Percentiles rank a stretch among this genome's conserved stretches.
Conservation (phyloP, 108 stramenopile genomes). For the Nitzschia palea region DNA sequence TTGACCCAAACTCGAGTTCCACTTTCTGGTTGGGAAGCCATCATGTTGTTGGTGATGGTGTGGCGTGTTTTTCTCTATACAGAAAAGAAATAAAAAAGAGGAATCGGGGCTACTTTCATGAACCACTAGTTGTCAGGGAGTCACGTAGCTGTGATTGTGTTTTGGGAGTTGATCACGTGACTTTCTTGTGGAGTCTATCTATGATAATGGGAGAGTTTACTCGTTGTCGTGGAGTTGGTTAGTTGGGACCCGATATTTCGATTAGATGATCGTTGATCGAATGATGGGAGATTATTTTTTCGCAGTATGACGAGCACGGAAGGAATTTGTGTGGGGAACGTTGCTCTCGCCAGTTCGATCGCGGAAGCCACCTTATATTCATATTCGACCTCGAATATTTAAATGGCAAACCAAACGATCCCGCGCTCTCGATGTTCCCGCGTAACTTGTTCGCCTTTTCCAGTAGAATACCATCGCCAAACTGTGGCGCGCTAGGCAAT, state of each 20-base stretch:
- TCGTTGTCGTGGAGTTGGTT: too few relatives aligned
- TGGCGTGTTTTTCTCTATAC: constrained; percentile 2
- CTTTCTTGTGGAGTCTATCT: too few relatives aligned
- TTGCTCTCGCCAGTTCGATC: neutral
- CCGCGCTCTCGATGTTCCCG: neutral
- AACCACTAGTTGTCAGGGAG: too few relatives aligned
- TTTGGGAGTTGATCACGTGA: too few relatives aligned
- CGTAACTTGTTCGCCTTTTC: too few relatives aligned
- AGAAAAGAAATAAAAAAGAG: constrained; percentile 4
- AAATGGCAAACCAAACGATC: neutral
- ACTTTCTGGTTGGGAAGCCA: constrained; percentile 14
- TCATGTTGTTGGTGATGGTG: constrained; percentile 2
- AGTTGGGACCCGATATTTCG: too few relatives aligned
- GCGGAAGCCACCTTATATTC: neutral
- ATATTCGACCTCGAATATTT: neutral
- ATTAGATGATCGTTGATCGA: too few relatives aligned
- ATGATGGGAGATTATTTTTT: too few relatives aligned
- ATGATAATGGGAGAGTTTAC: too few relatives aligned
- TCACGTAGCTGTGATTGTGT: too few relatives aligned
- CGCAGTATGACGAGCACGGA: neutral
- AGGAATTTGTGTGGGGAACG: neutral
- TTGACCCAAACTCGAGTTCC: constrained; percentile 47
- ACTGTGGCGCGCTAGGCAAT: too few relatives aligned
- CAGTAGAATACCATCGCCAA: too few relatives aligned
- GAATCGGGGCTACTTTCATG: neutral